Evolutionary conservation across 257 asterid genomes (phyloP).

Genomic region (Lithospermum erythrorhizon): DNA sequence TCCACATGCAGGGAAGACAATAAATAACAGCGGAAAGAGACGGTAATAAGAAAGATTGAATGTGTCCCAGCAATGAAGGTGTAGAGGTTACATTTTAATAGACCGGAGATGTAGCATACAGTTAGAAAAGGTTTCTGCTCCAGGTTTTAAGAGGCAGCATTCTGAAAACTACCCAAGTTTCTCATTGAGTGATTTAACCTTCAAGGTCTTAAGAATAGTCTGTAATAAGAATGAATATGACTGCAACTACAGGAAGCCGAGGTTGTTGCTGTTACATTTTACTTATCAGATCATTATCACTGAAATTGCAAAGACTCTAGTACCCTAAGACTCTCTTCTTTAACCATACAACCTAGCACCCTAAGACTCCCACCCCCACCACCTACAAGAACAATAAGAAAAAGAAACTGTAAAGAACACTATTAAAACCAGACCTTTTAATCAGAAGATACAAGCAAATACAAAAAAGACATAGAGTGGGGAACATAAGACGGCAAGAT

Average conservation of each 20-base stretch:
- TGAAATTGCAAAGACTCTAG: background rate
- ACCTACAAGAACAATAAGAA: too few relatives aligned
- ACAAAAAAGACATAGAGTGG: too few relatives aligned
- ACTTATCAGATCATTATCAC: background rate
- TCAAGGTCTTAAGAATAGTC: background rate
- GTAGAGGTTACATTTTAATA: background rate
- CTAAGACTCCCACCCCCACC: too few relatives aligned
- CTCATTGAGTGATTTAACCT: background rate
- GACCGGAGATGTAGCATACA: background rate
- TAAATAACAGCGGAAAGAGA: too few relatives aligned
- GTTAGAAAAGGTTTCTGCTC: background rate
- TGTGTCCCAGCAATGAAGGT: background rate
- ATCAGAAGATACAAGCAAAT: too few relatives aligned
- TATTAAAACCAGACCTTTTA: too few relatives aligned
- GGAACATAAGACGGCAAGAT: too few relatives aligned
- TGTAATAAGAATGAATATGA: background rate
- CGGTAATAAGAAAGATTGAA: background rate
- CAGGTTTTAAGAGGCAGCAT: background rate
- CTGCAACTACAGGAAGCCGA: background rate
- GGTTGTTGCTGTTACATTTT: background rate
- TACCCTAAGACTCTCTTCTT: too few relatives aligned
- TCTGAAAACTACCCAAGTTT: too few relatives aligned
- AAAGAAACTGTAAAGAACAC: too few relatives aligned
- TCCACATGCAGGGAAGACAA: background rate
- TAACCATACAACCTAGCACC: too few relatives aligned